These are phyloP conservation scores for Rosa lucieae DNA, from an alignment of 306 rosid species.

Conservation along the genomic window DNA sequence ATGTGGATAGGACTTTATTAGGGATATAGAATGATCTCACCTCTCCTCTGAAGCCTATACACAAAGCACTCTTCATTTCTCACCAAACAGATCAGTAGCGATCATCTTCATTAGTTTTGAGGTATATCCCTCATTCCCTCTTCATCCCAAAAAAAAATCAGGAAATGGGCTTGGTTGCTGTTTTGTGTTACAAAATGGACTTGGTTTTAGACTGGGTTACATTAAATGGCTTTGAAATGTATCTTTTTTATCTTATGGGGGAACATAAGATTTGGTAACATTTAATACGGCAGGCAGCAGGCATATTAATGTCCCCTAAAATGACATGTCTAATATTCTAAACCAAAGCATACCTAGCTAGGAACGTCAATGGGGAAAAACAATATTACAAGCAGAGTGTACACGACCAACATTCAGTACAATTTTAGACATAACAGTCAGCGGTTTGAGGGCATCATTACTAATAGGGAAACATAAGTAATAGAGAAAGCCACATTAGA, in stretches of 20 bases:
- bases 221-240: not conserved
- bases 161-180: not conserved
- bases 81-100: not conserved
- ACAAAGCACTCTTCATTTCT: not conserved
- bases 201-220: not conserved
- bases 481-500: not conserved
- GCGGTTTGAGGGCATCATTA: not conserved
- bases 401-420: not conserved
- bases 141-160: not conserved
- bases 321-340: not conserved
- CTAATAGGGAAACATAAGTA: not conserved
- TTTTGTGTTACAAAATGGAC: not conserved
- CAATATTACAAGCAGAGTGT: not conserved
- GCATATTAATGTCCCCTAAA: not conserved
- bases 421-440: not conserved
- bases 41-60: constrained; percentile 2
- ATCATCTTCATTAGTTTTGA: not conserved
- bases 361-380: not conserved
- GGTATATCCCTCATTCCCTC: not conserved
- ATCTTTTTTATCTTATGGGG: not conserved
- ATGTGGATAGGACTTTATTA: not conserved
- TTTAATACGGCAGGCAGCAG: not conserved
- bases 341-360: not conserved
- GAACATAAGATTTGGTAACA: not conserved
- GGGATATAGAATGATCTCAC: not conserved